Evolutionary conservation across 2,329 filamentous ascomycete species (phyloP), one percentile per base, ranked within the genome.

Genomic region (Ophiostoma quercus): DNA sequence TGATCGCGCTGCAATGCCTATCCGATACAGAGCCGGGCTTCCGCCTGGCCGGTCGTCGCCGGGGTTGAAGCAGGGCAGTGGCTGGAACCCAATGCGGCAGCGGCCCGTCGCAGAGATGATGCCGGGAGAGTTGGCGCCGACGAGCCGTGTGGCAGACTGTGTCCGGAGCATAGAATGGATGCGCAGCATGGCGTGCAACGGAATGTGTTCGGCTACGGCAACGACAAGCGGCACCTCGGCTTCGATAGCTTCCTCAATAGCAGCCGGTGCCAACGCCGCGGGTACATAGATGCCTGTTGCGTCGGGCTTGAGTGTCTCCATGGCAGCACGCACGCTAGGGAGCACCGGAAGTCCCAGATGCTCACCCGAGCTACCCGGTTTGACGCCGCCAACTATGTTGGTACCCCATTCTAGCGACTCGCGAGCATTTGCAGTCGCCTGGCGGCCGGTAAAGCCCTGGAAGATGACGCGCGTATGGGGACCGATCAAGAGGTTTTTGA

Each of bases 251-350:
- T 94, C 90, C 77, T 92, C 88, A 74, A 94, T 93, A 0, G 91
- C 91, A 34, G 83, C 82, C 0, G 88, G 84, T 1, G 91, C 91
- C 73, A 90, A 87, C 71, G 88, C 85, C n/a, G 91, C 90, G 1
- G 91, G 88, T 2, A 94, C 91, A 74, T 92, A 94, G 70, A 94
- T 90, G 4, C 88, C 90, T 0, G 91, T 92, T 4, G 90, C 91
- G 79, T 93, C 88, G 2, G 91, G 91, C 74, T 88, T 91, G 51
- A 92, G 80, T 74, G 85, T 82, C 74, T 90, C 85, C 80, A 90
- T 87, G 7, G 91, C 91, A 83, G 87, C 68, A 72, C 84, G 83
- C 39, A 94, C 88, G 62, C 85, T 88, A 1, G 90, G 88, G 25
- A 92, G 81, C 0, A 94, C 84, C 1, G 91, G 91, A 47, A 92